Base-by-base conservation (phyloP, 2,329 filamentous ascomycete species). In the Akanthomyces dipterigenus region DNA sequence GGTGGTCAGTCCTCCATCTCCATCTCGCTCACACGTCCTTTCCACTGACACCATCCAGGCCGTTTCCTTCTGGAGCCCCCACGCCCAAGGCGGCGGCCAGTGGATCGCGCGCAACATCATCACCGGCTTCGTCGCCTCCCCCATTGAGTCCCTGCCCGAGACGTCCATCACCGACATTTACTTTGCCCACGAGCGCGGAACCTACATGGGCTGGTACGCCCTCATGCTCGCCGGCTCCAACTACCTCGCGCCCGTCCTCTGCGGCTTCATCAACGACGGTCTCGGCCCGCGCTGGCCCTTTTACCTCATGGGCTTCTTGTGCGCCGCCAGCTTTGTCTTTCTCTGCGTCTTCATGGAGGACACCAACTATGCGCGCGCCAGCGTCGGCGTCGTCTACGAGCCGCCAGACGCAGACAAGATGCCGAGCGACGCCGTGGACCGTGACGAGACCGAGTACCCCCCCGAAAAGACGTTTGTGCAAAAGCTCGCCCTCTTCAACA, bases 271-370 rank as follows among this genome's bases (percentile, higher is more conserved):
- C 61, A 76, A 74, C 22, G 75, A 78, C 14, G 68, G 72, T 5
- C 67, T 75, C 58, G 75, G 75, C 12, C 77, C 73, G 67, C 67
- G 70, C 58, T 77, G 76, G 76, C 74, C 76, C 3, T 77, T 79
- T 65, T 78, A 77, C 68, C 75, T 75, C 68, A 72, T 75, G 4
- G 70, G 71, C 3, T 73, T 78, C 36, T 75, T 78, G 60, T 71
- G 72, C 54, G 74, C 65, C 1, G 70, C 65, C 0, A 70, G 70
- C 4, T 72, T 72, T 14, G 45, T 77, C 0, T 73, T 78, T 38
- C 62, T 78, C 0, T 83, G 86, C 67, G 72, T 86, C 62, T 81
- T 86, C 66, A 81, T 85, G 63, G 83, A 86, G 64, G 84, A 87
- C 67, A 83, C 82, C 7, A 78, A 79, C 16, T 87, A 86, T 64